Conservation (phyloP, 78 protist species). For the Cavenderia fasciculata region DNA sequence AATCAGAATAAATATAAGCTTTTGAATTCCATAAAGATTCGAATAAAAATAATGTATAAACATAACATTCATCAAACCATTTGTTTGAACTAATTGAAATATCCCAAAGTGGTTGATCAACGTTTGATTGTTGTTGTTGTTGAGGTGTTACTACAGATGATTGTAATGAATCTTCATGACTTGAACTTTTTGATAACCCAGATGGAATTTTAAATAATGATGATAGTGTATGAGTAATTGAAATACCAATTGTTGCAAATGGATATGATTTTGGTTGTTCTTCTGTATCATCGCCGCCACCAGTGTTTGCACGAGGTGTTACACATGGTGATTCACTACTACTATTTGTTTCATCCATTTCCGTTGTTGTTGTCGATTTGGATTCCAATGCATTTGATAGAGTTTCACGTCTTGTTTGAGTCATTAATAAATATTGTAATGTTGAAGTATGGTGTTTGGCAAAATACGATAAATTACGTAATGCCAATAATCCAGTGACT, state of each 20-base stretch:
- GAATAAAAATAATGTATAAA: conserved; percentile 24
- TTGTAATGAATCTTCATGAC: no score
- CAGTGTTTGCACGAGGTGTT: background rate
- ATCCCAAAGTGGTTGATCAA: conserved; percentile 22
- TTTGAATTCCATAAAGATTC: conserved; percentile 60
- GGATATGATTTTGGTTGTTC: conserved; percentile 53
- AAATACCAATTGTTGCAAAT: conserved; percentile 30
- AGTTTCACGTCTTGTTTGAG: conserved; percentile 45
- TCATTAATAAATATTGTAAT: conserved; percentile 27
- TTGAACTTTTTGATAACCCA: no score
- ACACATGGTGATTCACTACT: background rate
- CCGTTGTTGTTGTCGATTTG: background rate
- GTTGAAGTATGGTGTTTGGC: conserved; percentile 32
- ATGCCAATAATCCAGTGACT: conserved; percentile 31
- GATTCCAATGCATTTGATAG: background rate
- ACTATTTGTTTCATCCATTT: background rate
- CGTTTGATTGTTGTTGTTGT: background rate
- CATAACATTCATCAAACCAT: conserved; percentile 74
- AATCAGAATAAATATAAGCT: conserved; percentile 42
- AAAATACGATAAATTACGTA: conserved; percentile 40
- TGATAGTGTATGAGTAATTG: conserved; percentile 32
- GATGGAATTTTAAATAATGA: conserved; percentile 37
- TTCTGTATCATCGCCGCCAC: background rate
- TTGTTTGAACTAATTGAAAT: conserved; percentile 26
- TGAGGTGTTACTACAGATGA: no score